Evolutionary conservation across 306 rosid genomes (phyloP).

Genomic region (Trifolium dubium): DNA sequence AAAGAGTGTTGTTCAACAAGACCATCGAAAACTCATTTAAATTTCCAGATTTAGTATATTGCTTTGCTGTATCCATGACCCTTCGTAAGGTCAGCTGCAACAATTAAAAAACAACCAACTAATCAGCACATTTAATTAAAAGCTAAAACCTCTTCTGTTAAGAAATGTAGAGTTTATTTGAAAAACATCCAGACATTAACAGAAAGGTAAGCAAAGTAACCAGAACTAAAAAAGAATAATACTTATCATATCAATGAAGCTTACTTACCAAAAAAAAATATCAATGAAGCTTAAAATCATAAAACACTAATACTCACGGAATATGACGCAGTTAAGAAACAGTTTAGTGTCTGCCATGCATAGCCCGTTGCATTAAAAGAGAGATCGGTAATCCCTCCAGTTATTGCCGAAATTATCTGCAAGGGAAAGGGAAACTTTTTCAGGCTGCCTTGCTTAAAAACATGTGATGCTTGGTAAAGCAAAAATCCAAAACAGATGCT

Average conservation of each 20-base stretch:
- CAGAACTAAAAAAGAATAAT: conserved; percentile 11
- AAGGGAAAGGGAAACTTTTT: conserved; percentile 36
- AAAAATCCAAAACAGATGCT: conserved; percentile 18
- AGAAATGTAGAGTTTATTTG: conserved; percentile 27
- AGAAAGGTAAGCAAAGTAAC: conserved; percentile 8
- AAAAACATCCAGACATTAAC: conserved; percentile 3
- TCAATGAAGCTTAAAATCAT: conserved; percentile 29
- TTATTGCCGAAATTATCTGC: conserved; percentile 95
- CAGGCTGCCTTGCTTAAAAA: conserved; percentile 18
- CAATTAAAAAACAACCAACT: conserved; percentile 35
- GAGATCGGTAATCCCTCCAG: conserved; percentile 93
- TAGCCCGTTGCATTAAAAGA: conserved; percentile 86
- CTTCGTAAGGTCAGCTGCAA: conserved; percentile 86
- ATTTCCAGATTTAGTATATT: conserved; percentile 81
- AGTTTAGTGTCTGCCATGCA: conserved; percentile 85
- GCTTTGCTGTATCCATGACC: conserved; percentile 98
- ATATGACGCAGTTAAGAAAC: conserved; percentile 96
- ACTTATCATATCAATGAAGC: conserved; percentile 7
- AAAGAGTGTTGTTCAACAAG: conserved; percentile 90
- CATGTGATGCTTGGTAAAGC: conserved; percentile 15
- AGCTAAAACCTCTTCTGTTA: conserved; percentile 16
- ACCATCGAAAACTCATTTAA: conserved; percentile 97
- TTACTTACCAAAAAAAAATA: too few relatives aligned
- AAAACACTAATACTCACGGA: conserved; percentile 73
- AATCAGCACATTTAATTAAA: conserved; percentile 42